Evolutionary conservation across 805 yeast species (phyloP).

Genomic region (Zygotorulaspora danielsina): DNA sequence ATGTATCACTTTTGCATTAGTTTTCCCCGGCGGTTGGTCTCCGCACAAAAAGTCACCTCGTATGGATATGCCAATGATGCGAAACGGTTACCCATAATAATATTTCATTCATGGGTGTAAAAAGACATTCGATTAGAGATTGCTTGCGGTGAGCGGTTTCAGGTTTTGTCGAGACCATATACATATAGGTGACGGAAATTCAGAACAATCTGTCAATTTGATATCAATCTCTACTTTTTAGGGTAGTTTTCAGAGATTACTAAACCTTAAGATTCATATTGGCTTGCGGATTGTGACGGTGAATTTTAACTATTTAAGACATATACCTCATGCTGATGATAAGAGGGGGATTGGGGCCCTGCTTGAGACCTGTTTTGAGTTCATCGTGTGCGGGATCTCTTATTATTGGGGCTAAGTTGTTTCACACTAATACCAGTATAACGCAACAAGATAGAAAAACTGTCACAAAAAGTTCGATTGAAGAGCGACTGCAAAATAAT

Average conservation of each 20-base stretch:
- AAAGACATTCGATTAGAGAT: neutral
- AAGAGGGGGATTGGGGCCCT: constrained; percentile 1
- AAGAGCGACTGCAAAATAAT: constrained; percentile 18
- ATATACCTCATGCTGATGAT: too few species aligned
- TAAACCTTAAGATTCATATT: neutral
- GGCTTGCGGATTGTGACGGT: neutral
- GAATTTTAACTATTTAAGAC: too few species aligned
- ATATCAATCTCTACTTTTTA: neutral
- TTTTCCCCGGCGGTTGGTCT: too few species aligned
- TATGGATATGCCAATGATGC: constrained; percentile 1
- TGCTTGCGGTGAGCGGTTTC: neutral
- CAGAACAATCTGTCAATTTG: neutral
- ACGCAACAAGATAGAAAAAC: neutral
- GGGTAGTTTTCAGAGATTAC: neutral
- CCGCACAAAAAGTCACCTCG: neutral
- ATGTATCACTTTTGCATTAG: neutral
- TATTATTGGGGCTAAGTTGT: neutral
- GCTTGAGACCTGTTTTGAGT: neutral
- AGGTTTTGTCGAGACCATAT: neutral
- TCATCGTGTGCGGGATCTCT: neutral
- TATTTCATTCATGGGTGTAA: constrained; percentile 2
- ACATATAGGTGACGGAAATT: neutral
- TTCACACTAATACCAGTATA: neutral
- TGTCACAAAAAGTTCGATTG: constrained; percentile 12
- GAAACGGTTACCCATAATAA: neutral